Evolutionary conservation across 2,329 filamentous ascomycete genomes (phyloP).

Genomic region (Parastagonospora nodorum): DNA sequence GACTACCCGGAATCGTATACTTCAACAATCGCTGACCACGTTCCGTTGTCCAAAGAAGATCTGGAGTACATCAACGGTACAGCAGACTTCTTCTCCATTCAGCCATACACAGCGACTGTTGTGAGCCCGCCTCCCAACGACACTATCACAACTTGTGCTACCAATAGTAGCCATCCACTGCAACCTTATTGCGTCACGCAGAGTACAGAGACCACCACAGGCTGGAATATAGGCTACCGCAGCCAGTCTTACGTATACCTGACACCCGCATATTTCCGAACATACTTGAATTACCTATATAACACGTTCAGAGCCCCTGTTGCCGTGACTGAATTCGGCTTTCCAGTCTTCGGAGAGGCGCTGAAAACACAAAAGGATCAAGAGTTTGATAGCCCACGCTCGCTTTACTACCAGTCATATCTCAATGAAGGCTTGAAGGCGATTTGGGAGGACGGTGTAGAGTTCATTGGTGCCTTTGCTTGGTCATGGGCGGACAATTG

Average conservation of each 20-base stretch:
- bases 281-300: conserved; percentile 62
- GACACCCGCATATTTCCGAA: conserved; percentile 62
- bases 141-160: conserved; percentile 56
- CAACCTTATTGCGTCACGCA: conserved; percentile 61
- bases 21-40: conserved; percentile 44
- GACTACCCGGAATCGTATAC: conserved; percentile 57
- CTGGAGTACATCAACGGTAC: conserved; percentile 50
- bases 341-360: conserved; percentile 58
- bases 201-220: conserved; percentile 52
- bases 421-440: conserved; percentile 61
- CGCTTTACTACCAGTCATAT: conserved; percentile 60
- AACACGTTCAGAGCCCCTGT: conserved; percentile 61
- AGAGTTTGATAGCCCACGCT: conserved; percentile 59
- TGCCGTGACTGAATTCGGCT: conserved; percentile 62
- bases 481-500: conserved; percentile 61
- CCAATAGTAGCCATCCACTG: conserved; percentile 51
- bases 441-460: conserved; percentile 61
- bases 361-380: conserved; percentile 55
- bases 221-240: conserved; percentile 64
- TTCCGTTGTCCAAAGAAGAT: conserved; percentile 55
- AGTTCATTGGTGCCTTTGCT: conserved; percentile 59
- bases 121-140: conserved; percentile 53
- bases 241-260: conserved; percentile 64
- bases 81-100: conserved; percentile 62
- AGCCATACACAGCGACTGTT: conserved; percentile 63